Evolutionary conservation across 202 grass and related monocot species (phyloP), one percentile per base, ranked within the genome.

Genomic region (Elaeis oleifera): DNA sequence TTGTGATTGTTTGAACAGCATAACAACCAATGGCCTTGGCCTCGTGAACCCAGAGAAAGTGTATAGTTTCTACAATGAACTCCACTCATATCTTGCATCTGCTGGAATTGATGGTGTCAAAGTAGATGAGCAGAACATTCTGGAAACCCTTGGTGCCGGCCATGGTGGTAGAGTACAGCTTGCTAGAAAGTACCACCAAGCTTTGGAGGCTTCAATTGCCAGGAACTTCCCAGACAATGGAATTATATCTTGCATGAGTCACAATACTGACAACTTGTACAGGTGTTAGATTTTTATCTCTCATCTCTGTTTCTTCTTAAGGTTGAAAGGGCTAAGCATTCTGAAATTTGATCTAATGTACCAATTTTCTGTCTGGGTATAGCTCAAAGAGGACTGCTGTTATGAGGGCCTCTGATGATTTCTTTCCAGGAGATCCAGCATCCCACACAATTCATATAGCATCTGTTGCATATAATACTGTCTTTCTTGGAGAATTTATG

Each of bases 241-340:
- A n/a, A 84, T 95, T 29, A 89, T 95, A 81, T 89, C 80, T 6
- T 95, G 90, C 74, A 95, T 95, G 90, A 95, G 90, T 60, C 90
- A 90, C 53, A 95, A 79, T 58, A 89, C 90, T 13, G 90, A 95
- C 20, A 90, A 66, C 60, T 66, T 95, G 2, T 95, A 89, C 59
- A 90, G 90, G 85, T 95, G 73, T 52, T 1, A 31, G 28, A 31
- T 6, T 31, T 6, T 31, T 31, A 4, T 31, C 28, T 31, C 28
- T 31, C 3, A 1, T 56, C 0, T 64, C 25, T 64, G 1, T 1
- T 4, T 18, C 5, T 32, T 19, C 9, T 19, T 50, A 63, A 18
- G 4, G 50, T 20, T 57, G 6, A 21, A 56, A 49, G 23, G 2
- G 28, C 5, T 31, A 31, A 31, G 28, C 5, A 31, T 6, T 3